phyloP scores from a whole-genome alignment of 192 early-diverging fungal genomes.

The Coemansia sp. region DNA sequence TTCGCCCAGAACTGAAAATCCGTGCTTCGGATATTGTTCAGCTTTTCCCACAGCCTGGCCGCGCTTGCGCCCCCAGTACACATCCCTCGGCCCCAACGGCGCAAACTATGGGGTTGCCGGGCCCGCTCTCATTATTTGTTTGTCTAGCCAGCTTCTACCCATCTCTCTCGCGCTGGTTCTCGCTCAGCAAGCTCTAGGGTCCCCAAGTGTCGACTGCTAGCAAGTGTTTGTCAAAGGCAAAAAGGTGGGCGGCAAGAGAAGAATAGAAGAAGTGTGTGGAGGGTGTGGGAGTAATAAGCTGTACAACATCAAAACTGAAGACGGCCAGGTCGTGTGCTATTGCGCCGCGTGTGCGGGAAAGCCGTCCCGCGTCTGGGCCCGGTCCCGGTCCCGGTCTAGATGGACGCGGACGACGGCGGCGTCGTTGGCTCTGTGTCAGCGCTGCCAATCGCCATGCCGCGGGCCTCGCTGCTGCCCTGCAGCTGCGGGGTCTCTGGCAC shows the following conservation, averaged over 20 bases:
- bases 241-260: not conserved
- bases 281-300: not conserved
- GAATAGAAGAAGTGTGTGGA: not conserved
- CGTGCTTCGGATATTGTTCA: conserved; percentile 47
- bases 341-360: not conserved
- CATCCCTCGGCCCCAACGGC: not conserved
- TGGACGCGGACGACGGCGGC: conserved; percentile 7
- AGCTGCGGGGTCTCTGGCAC: not conserved
- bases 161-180: no score
- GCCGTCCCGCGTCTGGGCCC: no score
- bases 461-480: not conserved
- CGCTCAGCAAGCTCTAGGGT: no score
- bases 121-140: not conserved
- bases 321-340: no score
- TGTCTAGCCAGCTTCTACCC: no score
- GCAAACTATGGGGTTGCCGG: not conserved
- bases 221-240: no score
- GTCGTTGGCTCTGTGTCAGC: conserved; percentile 14
- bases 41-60: not conserved
- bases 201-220: no score
- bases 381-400: no score
- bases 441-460: not conserved
- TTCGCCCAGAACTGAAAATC: conserved; percentile 28
- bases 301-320: conserved; percentile 20
- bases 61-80: not conserved